A percentile compares a stretch with the other conserved stretches of the same genome.
These are phyloP conservation scores for Curvularia hawaiiensis DNA, from an alignment of 2,329 filamentous ascomycete species.

Conservation along the genomic window DNA sequence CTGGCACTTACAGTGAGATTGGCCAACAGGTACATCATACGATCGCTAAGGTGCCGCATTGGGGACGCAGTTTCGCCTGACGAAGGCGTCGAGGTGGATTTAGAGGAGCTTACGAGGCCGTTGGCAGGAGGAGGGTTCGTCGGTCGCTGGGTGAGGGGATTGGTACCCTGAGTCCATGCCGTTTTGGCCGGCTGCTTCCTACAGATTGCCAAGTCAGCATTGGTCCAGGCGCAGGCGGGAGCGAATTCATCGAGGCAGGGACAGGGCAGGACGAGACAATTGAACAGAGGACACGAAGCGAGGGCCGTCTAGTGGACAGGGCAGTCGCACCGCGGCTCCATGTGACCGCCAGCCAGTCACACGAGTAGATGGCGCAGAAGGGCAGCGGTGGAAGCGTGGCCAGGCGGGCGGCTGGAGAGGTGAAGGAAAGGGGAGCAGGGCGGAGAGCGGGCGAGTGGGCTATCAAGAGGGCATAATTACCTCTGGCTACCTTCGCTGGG, in stretches of 20 bases:
- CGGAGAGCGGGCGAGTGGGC: neutral
- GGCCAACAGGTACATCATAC: slow-evolving; percentile 63
- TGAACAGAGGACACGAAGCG: slow-evolving; percentile 9
- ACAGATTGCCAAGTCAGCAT: slow-evolving; percentile 33
- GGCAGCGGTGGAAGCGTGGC: slow-evolving; percentile 11
- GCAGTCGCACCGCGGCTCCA: slow-evolving; percentile 41
- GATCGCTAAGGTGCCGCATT: slow-evolving; percentile 65
- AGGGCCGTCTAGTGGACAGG: slow-evolving; percentile 18
- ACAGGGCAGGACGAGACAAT: slow-evolving; percentile 7
- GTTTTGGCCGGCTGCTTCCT: slow-evolving; percentile 61
- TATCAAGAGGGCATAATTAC: slow-evolving; percentile 47
- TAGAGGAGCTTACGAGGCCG: slow-evolving; percentile 54
- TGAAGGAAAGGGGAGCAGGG: neutral
- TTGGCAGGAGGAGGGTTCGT: slow-evolving; percentile 58
- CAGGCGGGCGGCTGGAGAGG: neutral
- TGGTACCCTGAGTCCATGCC: slow-evolving; percentile 65
- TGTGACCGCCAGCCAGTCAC: slow-evolving; percentile 43
- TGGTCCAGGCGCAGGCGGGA: slow-evolving; percentile 15
- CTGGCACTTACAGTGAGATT: slow-evolving; percentile 61
- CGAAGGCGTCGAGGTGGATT: slow-evolving; percentile 42
- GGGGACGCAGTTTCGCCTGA: slow-evolving; percentile 58
- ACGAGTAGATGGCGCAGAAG: slow-evolving; percentile 30
- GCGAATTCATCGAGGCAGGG: slow-evolving; percentile 9
- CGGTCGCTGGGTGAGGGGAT: slow-evolving; percentile 64
- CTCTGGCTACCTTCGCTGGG: slow-evolving; percentile 60